Base-by-base conservation (phyloP, 331 rosid species). In the Quercus phellos region DNA sequence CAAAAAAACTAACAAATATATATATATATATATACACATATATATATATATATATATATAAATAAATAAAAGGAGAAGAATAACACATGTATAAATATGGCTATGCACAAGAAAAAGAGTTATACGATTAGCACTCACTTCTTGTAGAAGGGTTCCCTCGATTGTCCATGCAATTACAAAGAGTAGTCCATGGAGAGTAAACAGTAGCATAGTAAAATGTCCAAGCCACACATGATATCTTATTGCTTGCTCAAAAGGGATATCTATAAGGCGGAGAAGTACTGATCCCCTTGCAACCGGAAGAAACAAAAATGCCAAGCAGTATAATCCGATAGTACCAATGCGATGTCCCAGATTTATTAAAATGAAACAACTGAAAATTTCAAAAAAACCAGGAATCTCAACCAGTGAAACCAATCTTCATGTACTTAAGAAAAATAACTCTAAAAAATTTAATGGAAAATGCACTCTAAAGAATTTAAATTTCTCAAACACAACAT, bases 181-280 rank as follows among this genome's bases (percentile, higher is more conserved):
- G 43, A 87, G 79, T 38, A 94, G 91, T 50, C 97, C 96, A 21
- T 94, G 98, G 83, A 92, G 82, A 59, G 96, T 89, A 74, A 94
- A 94, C 35, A 94, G 24, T 64, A 79, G 80, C 98, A 94, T 92
- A 14, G 97, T 94, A 38, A 94, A 92, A 82, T 94, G 97, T 76
- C 98, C 98, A 70, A 92, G 85, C 98, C 98, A 94, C 5, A 94
- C 96, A 81, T 94, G 98, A 79, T 94, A 94, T 76, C 69, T 87
- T 35, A 97, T 78, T 50, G 98, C 98, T 22, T 94, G 97, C 83
- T 94, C 98, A 17, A 94, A 90, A 14, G 98, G 98, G 79, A 94
- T 90, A 75, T 92, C 90, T 77, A 87, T 82, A 8, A 85, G 79
- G 55, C 93, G 93, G 51, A 94, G 93, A 88, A 94, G 97, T 81